These are phyloP conservation scores for Termitomyces sp. DNA, from an alignment of 768 basidiomycete genomes.

Conservation along the genomic window DNA sequence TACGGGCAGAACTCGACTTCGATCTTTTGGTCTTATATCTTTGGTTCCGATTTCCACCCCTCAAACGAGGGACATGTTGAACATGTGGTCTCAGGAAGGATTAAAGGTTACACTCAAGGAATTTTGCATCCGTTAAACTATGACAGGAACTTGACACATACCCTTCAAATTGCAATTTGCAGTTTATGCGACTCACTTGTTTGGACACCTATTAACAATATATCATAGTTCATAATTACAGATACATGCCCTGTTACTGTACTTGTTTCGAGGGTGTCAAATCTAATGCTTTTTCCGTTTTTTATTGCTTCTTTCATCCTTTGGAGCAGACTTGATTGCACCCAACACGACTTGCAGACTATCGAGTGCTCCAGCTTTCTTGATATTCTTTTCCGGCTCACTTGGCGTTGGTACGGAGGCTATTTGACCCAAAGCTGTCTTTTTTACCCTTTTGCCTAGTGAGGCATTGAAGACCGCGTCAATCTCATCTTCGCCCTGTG, in stretches of 20 bases:
- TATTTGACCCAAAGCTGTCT: constrained; percentile 33
- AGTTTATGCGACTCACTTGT: neutral
- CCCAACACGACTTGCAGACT: constrained; percentile 46
- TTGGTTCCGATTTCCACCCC: constrained; percentile 18
- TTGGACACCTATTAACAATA: neutral
- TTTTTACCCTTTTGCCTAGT: constrained; percentile 56
- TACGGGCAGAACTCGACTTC: constrained; percentile 12
- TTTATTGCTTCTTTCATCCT: constrained; percentile 31
- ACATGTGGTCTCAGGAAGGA: constrained; percentile 20
- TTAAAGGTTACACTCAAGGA: constrained; percentile 16
- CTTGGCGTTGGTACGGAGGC: neutral
- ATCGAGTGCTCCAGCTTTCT: constrained; percentile 21
- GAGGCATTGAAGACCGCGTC: constrained; percentile 61
- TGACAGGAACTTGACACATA: neutral
- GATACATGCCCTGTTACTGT: neutral
- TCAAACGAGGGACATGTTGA: constrained; percentile 15
- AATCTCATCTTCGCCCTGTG: constrained; percentile 56
- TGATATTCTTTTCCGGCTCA: constrained; percentile 2
- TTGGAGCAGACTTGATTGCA: constrained; percentile 55
- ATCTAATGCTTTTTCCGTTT: constrained; percentile 16
- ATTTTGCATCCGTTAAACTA: neutral
- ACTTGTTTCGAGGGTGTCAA: neutral
- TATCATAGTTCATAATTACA: neutral
- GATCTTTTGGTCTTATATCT: constrained; percentile 23
- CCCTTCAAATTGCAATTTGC: neutral